Evolutionary conservation across 1,284 basidiomycete species (phyloP).

Genomic region (Marasmius fiardii): DNA sequence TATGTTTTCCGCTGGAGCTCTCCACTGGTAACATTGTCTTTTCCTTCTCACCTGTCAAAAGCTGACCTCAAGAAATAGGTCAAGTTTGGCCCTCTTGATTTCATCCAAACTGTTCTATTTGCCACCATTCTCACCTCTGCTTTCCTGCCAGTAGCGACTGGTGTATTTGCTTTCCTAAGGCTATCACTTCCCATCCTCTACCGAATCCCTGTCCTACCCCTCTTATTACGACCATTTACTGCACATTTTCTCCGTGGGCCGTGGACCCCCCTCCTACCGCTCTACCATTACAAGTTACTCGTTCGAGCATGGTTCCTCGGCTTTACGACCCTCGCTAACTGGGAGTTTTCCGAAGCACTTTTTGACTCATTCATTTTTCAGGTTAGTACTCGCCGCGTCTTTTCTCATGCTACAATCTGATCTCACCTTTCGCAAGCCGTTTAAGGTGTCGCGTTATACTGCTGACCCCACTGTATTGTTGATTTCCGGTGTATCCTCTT

Average conservation of each 20-base stretch:
- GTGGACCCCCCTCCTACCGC: constrained; percentile 49
- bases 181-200: constrained; percentile 49
- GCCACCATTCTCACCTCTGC: constrained; percentile 36
- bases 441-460: constrained; percentile 36
- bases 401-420: neutral
- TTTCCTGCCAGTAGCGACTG: constrained; percentile 33
- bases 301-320: constrained; percentile 46
- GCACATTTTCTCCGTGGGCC: constrained; percentile 59
- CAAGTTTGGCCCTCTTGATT: constrained; percentile 24
- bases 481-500: constrained; percentile 56
- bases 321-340: constrained; percentile 45
- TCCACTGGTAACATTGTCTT: constrained; percentile 10
- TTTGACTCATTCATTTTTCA: constrained; percentile 54
- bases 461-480: constrained; percentile 50
- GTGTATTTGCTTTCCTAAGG: constrained; percentile 43
- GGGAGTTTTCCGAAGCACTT: constrained; percentile 59
- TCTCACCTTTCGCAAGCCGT: constrained; percentile 31
- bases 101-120: constrained; percentile 34
- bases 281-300: constrained; percentile 42
- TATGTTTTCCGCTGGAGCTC: constrained; percentile 47
- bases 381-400: constrained; percentile 8
- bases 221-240: constrained; percentile 52
- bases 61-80: constrained; percentile 5
- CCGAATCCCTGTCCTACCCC: constrained; percentile 46
- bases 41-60: neutral